phyloP scores from a whole-genome alignment of 257 asterid species.

The Petrea volubilis region DNA sequence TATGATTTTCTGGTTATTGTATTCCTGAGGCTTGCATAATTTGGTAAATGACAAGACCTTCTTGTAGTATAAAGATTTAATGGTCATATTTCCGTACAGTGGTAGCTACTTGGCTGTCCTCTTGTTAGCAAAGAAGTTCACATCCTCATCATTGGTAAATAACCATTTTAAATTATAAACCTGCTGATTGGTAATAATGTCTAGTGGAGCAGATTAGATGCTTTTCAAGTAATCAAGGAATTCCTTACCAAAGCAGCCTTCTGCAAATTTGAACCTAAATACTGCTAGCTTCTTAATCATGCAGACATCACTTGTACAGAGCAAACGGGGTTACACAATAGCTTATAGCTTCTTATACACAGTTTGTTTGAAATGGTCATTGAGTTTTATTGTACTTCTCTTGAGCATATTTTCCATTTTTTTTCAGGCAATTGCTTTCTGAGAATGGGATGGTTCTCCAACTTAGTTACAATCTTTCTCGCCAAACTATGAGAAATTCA shows the following conservation, averaged over 20 bases:
- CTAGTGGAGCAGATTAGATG: neutral
- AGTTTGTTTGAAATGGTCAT: neutral
- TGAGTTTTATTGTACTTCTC: neutral
- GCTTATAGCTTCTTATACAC: neutral
- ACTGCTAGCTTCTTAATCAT: neutral
- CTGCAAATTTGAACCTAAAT: neutral
- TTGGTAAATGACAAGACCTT: slow-evolving; percentile 3
- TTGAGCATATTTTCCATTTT: neutral
- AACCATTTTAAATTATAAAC: neutral
- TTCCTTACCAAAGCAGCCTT: neutral
- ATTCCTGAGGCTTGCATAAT: neutral
- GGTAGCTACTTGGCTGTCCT: neutral
- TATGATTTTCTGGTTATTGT: neutral
- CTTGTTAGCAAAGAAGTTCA: neutral
- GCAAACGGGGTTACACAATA: neutral
- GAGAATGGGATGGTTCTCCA: neutral
- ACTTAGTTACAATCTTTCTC: neutral
- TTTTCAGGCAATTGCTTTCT: neutral
- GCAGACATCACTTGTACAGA: neutral
- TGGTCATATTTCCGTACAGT: neutral
- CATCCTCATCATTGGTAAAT: neutral
- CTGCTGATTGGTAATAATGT: neutral
- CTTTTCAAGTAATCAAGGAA: neutral
- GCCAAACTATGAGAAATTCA: neutral
- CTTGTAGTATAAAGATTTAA: neutral